A percentile compares a stretch with the other conserved stretches of the same genome.
Conservation (phyloP, 495 filamentous ascomycete genomes). For the Aeminium ludgeri region DNA sequence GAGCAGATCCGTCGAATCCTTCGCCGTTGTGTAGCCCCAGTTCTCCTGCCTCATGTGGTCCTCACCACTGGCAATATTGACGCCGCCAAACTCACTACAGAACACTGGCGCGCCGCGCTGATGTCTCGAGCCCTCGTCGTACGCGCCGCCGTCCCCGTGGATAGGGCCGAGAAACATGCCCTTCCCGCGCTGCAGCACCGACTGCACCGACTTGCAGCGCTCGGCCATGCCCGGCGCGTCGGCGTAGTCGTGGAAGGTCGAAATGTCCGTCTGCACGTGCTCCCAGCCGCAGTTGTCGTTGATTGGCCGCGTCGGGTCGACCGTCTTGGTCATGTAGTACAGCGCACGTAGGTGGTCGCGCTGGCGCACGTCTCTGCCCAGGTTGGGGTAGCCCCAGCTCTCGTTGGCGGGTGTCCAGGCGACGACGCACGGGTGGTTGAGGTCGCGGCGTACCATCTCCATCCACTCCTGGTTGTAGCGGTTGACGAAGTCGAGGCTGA, state of each 20-base stretch:
- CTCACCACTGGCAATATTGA: slow-evolving; percentile 35
- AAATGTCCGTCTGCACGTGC: slow-evolving; percentile 39
- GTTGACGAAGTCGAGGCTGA: slow-evolving; percentile 33
- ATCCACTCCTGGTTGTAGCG: slow-evolving; percentile 40
- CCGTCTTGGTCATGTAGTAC: slow-evolving; percentile 40
- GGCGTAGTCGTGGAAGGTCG: slow-evolving; percentile 44
- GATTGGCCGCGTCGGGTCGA: slow-evolving; percentile 40
- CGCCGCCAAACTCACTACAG: slow-evolving; percentile 42
- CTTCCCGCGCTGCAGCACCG: slow-evolving; percentile 30
- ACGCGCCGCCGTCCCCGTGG: slow-evolving; percentile 7
- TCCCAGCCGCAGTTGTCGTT: slow-evolving; percentile 54
- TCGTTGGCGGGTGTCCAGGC: slow-evolving; percentile 47
- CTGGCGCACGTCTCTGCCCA: slow-evolving; percentile 34
- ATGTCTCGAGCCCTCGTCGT: slow-evolving; percentile 31
- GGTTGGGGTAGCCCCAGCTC: slow-evolving; percentile 40
- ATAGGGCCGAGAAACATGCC: slow-evolving; percentile 34
- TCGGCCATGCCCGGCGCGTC: slow-evolving; percentile 32
- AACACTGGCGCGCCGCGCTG: slow-evolving; percentile 36
- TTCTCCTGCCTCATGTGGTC: slow-evolving; percentile 6
- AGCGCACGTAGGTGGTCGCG: slow-evolving; percentile 40
- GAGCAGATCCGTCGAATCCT: slow-evolving; percentile 17
- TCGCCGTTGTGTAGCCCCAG: slow-evolving; percentile 24
- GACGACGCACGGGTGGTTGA: slow-evolving; percentile 44
- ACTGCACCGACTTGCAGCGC: slow-evolving; percentile 29
- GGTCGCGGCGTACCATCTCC: slow-evolving; percentile 38